Conservation (phyloP, 106 monocot genomes). For the Dactylorhiza incarnata region DNA sequence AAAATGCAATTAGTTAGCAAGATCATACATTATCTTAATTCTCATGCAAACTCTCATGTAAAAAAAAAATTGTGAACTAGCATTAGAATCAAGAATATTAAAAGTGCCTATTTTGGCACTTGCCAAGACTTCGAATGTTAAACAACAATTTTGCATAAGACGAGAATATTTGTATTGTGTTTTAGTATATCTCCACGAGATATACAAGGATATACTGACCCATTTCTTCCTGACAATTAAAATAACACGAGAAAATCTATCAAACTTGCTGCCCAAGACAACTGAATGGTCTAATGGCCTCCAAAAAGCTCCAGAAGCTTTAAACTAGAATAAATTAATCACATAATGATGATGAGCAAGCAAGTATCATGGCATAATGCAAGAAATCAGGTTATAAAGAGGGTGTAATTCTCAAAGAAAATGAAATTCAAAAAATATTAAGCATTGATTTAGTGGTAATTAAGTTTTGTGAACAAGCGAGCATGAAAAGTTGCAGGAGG, state of each 20-base stretch:
- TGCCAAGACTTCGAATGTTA: no score
- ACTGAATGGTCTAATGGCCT: not conserved
- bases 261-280: not conserved
- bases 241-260: no score
- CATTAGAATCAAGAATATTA: not conserved
- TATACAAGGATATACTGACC: no score
- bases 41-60: not conserved
- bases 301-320: not conserved
- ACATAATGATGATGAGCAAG: not conserved
- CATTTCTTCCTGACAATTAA: no score
- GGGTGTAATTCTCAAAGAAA: not conserved
- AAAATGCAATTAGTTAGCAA: not conserved
- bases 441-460: not conserved
- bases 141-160: no score
- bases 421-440: not conserved
- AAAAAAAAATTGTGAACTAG: not conserved
- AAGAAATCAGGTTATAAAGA: not conserved
- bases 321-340: not conserved
- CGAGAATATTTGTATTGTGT: no score
- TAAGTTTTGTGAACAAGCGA: no score
- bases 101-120: no score
- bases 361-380: not conserved
- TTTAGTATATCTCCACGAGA: no score
- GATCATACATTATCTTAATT: not conserved
- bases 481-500: no score